phyloP scores from a whole-genome alignment of 805 yeast genomes.

The Cyberlindnera maritima region DNA sequence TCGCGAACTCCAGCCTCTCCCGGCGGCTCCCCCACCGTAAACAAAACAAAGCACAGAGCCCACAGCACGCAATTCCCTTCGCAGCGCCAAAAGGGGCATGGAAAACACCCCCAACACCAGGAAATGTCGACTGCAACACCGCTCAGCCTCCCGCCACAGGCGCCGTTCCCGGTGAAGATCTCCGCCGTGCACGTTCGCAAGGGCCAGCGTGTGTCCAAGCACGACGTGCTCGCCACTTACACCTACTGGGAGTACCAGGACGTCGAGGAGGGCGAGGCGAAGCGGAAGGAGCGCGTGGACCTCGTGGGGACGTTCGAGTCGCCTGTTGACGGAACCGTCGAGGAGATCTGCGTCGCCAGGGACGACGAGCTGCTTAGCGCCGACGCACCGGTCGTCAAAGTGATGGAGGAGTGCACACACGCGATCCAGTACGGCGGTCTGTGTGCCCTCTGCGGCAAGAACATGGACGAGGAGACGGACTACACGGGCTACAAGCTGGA shows the following conservation, averaged over 20 bases:
- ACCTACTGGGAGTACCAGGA: slow-evolving; percentile 45
- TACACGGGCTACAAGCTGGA: slow-evolving; percentile 55
- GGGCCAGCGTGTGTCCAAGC: slow-evolving; percentile 35
- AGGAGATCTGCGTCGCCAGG: slow-evolving; percentile 44
- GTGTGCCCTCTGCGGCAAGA: slow-evolving; percentile 89
- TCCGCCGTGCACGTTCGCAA: slow-evolving; percentile 31
- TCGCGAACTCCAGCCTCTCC: too few relatives aligned
- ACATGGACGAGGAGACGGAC: slow-evolving; percentile 70
- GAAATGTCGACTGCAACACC: slow-evolving; percentile 25
- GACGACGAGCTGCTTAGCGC: slow-evolving; percentile 56
- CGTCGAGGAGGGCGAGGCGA: slow-evolving; percentile 26
- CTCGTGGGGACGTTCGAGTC: slow-evolving; percentile 75
- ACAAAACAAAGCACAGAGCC: neutral
- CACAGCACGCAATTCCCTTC: too few relatives aligned
- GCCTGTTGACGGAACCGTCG: slow-evolving; percentile 74
- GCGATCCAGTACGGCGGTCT: slow-evolving; percentile 92
- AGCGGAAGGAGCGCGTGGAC: slow-evolving; percentile 49
- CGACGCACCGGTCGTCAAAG: slow-evolving; percentile 49
- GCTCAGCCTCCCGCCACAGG: slow-evolving; percentile 23
- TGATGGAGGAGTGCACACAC: slow-evolving; percentile 86
- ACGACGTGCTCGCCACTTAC: slow-evolving; percentile 38
- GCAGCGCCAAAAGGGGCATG: too few relatives aligned
- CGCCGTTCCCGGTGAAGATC: slow-evolving; percentile 40
- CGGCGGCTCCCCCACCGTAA: too few relatives aligned
- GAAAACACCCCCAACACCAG: neutral